Base-by-base conservation (phyloP, 306 rosid genomes). In the Pyrus communis region DNA sequence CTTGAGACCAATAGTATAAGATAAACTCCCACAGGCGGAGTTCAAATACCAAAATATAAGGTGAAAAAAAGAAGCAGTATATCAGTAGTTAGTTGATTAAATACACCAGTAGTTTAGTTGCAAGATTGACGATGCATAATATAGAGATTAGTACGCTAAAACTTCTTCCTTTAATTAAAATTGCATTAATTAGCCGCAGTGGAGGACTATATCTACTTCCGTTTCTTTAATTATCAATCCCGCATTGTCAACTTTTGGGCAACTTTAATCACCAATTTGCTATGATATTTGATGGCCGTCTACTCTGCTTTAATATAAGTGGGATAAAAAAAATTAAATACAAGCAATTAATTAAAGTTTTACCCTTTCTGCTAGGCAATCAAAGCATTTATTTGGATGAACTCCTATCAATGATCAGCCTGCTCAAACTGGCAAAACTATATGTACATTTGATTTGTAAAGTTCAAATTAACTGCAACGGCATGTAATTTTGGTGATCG, bases 321-420 rank as follows among this genome's bases (percentile, higher is more conserved):
- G 14, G 45, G 69, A 17, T 64, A 7, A 61, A 6, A 31, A 33
- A 30, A 61, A 14, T 61, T 61, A 61, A 61, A 61, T 61, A 27
- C 38, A 14, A 28, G 67, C 2, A 61, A 12, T 72, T 35, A 79
- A 73, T 72, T 52, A n/a, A 72, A 63, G 42, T 54, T 38, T 45
- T 78, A 11, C 38, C 74, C 73, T 25, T 72, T 54, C 31, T 21
- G 55, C 11, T 52, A 25, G 66, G 78, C 31, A 57, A 73, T 42
- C 60, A 66, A 73, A 65, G 78, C 60, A 79, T 19, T 71, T 65
- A 79, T 7, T 52, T 76, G 19, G 63, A 19, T 54, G 28, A 18
- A 72, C 21, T n/a, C 11, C 14, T 31, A 71, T n/a, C 33, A n/a
- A 30, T 49, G 17, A 49, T 15, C 55, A 15, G 55, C 55, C 55